Percentiles rank a stretch among this genome's conserved stretches.
phyloP scores from a whole-genome alignment of 2,329 filamentous ascomycete species.

The Penicillium sp. region DNA sequence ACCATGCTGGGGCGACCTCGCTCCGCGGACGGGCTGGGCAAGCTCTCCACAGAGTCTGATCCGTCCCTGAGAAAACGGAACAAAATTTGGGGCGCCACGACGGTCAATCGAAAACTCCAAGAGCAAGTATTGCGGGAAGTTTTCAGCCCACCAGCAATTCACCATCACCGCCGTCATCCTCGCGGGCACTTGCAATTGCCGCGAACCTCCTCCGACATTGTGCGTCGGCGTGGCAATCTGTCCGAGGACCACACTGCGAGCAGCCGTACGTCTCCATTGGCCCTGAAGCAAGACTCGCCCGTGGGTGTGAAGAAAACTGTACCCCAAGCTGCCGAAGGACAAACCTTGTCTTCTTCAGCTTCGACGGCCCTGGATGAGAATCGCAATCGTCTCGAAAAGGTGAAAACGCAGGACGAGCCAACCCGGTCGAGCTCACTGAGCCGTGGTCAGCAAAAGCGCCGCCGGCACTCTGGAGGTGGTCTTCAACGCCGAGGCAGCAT shows the following conservation, averaged over 20 bases:
- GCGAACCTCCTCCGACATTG: conserved; percentile 34
- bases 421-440: conserved; percentile 37
- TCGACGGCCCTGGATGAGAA: conserved; percentile 34
- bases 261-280: conserved; percentile 16
- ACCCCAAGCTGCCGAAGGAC: conserved; percentile 20
- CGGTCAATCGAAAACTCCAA: conserved; percentile 77
- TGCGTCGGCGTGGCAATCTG: conserved; percentile 29
- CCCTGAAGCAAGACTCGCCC: conserved; percentile 17
- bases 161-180: conserved; percentile 66
- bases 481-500: conserved; percentile 71
- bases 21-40: conserved; percentile 17
- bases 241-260: conserved; percentile 29
- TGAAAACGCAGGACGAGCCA: conserved; percentile 37
- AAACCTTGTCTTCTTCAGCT: conserved; percentile 33
- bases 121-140: conserved; percentile 92
- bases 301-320: conserved; percentile 26
- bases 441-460: conserved; percentile 37
- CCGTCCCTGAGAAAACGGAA: conserved; percentile 42
- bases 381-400: conserved; percentile 29
- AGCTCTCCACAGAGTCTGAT: conserved; percentile 12
- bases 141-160: conserved; percentile 76
- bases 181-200: conserved; percentile 61
- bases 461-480: conserved; percentile 82
- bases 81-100: conserved; percentile 78
- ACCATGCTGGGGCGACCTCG: conserved; percentile 15